These are phyloP conservation scores for Penicillium capsulatum DNA, from an alignment of 2,329 filamentous ascomycete genomes.

Conservation along the genomic window DNA sequence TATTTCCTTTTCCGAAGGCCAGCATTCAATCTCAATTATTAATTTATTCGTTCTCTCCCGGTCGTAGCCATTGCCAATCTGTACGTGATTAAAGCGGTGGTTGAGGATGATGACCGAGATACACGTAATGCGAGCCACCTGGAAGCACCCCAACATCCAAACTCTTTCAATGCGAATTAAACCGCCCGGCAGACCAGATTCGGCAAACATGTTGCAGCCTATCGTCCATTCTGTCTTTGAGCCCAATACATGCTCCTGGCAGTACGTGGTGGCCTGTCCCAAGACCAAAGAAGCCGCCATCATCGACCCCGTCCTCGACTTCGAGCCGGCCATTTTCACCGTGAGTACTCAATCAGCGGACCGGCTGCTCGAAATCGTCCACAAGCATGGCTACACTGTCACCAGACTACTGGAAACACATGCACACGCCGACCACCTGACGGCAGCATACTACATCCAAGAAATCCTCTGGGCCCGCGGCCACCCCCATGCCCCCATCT, in stretches of 20 bases:
- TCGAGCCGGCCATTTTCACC: conserved; percentile 38
- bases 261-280: conserved; percentile 57
- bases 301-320: conserved; percentile 59
- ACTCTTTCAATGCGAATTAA: too few species aligned
- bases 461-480: conserved; percentile 31
- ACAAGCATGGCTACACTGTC: conserved; percentile 45
- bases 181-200: too few species aligned
- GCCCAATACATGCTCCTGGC: conserved; percentile 51
- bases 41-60: too few species aligned
- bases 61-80: too few species aligned
- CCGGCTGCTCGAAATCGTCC: conserved; percentile 43
- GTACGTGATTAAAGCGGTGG: too few species aligned
- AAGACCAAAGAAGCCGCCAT: conserved; percentile 47
- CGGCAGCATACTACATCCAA: conserved; percentile 55
- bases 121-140: conserved; percentile 14
- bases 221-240: conserved; percentile 42
- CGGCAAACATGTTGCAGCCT: conserved; percentile 27
- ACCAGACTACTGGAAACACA: conserved; percentile 57
- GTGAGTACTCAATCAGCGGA: conserved; percentile 53
- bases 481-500: conserved; percentile 43
- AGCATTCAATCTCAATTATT: neutral
- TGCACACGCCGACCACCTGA: conserved; percentile 57
- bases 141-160: too few species aligned
- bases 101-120: conserved; percentile 5
- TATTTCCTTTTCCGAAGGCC: too few species aligned